phyloP scores from a whole-genome alignment of 1,139 yeast genomes.

The Blastobotrys petasosporus region DNA sequence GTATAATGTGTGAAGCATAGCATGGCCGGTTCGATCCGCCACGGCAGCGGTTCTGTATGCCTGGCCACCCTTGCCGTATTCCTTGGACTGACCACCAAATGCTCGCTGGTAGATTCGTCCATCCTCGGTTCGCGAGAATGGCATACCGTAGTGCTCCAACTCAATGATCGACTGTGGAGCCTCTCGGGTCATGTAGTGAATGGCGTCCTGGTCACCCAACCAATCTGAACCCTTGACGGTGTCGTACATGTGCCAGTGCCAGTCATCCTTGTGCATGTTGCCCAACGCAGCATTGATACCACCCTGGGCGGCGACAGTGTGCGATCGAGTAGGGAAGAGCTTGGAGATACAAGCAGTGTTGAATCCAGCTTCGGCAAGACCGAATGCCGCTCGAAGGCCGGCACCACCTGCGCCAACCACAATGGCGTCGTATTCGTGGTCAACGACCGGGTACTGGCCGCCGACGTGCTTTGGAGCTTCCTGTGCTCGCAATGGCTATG shows the following conservation, averaged over 20 bases:
- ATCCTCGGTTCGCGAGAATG: constrained; percentile 94
- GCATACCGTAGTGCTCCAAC: constrained; percentile 96
- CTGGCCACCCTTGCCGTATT: constrained; percentile 97
- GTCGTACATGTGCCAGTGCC: constrained; percentile 99
- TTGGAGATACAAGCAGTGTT: constrained; percentile 97
- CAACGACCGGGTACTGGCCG: constrained; percentile 79
- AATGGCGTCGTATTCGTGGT: constrained; percentile 96
- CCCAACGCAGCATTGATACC: constrained; percentile 97
- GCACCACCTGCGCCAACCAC: constrained; percentile 99
- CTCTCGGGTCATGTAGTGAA: constrained; percentile 98
- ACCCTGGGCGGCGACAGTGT: constrained; percentile 99
- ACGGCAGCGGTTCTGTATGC: constrained; percentile 99
- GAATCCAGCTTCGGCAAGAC: constrained; percentile 93
- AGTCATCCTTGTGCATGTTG: constrained; percentile 95
- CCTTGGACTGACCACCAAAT: constrained; percentile 95
- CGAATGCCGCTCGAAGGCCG: constrained; percentile 97
- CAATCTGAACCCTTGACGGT: constrained; percentile 99
- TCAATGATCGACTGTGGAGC: constrained; percentile 96
- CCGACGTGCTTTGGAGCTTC: constrained; percentile 36
- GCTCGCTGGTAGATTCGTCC: constrained; percentile 98
- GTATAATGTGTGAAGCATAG: constrained; percentile 88
- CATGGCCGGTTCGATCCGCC: constrained; percentile 99
- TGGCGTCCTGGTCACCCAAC: constrained; percentile 99
- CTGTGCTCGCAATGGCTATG: constrained; percentile 31
- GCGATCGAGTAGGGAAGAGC: constrained; percentile 96